These are phyloP conservation scores for Candida koratica DNA, from an alignment of 805 yeast genomes.

Conservation along the genomic window DNA sequence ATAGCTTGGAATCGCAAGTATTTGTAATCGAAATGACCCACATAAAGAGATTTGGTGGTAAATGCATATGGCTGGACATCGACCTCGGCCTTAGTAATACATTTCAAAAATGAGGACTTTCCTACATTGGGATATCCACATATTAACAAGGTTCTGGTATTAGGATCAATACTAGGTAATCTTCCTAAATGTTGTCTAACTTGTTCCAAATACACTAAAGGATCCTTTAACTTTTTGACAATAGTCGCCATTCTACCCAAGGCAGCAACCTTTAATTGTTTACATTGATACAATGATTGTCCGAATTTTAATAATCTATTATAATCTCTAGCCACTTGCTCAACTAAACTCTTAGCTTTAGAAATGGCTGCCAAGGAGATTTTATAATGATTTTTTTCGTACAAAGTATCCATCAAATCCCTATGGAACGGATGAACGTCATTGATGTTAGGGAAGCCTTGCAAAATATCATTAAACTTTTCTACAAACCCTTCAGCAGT, in stretches of 20 bases:
- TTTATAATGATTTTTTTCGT: slow-evolving; percentile 97
- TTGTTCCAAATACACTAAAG: slow-evolving; percentile 89
- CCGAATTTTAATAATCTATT: slow-evolving; percentile 92
- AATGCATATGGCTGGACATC: slow-evolving; percentile 99
- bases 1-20: slow-evolving; percentile 97
- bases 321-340: slow-evolving; percentile 95
- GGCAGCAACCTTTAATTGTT: slow-evolving; percentile 97
- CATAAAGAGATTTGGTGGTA: slow-evolving; percentile 95
- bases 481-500: slow-evolving; percentile 96
- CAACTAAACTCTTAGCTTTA: slow-evolving; percentile 88
- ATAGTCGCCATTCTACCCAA: slow-evolving; percentile 99
- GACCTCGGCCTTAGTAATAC: slow-evolving; percentile 96
- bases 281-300: slow-evolving; percentile 97
- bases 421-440: slow-evolving; percentile 98
- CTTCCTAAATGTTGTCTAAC: slow-evolving; percentile 99
- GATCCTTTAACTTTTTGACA: slow-evolving; percentile 90
- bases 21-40: slow-evolving; percentile 98
- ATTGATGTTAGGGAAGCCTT: slow-evolving; percentile 92
- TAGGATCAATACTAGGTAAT: slow-evolving; percentile 96
- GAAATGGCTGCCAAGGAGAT: slow-evolving; percentile 93
- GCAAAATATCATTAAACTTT: slow-evolving; percentile 79
- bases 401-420: slow-evolving; percentile 95
- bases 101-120: slow-evolving; percentile 88
- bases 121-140: slow-evolving; percentile 99
- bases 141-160: slow-evolving; percentile 92